These are phyloP conservation scores for Nectriaceae sp. DNA, from an alignment of 2,329 filamentous ascomycete genomes.

Conservation along the genomic window DNA sequence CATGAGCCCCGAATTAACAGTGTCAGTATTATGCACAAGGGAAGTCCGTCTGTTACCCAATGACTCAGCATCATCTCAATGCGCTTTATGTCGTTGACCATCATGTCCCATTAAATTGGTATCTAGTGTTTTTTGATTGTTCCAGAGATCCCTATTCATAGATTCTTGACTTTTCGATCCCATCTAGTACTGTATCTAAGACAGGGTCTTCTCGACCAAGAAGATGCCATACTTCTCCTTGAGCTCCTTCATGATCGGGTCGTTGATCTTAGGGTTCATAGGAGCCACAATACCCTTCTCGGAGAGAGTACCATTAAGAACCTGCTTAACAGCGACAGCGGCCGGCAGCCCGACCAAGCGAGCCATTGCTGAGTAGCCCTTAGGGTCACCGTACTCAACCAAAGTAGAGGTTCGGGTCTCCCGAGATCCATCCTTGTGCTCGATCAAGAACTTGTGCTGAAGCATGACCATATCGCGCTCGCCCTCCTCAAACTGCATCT, in stretches of 20 bases:
- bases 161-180: background rate
- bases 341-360: slow-evolving; percentile 65
- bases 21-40: no score
- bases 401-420: slow-evolving; percentile 82
- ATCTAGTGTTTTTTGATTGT: no score
- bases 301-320: slow-evolving; percentile 72
- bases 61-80: no score
- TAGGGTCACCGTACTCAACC: slow-evolving; percentile 77
- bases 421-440: slow-evolving; percentile 60
- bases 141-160: no score
- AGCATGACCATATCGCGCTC: slow-evolving; percentile 66
- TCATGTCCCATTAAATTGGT: no score
- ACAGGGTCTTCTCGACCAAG: background rate
- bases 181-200: background rate
- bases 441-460: slow-evolving; percentile 64
- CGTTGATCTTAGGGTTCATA: slow-evolving; percentile 70
- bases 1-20: no score
- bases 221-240: slow-evolving; percentile 68
- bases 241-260: slow-evolving; percentile 75
- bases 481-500: slow-evolving; percentile 70
- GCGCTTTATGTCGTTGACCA: no score
- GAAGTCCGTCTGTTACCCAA: no score
- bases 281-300: slow-evolving; percentile 77
- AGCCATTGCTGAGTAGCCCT: slow-evolving; percentile 83
- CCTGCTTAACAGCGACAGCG: slow-evolving; percentile 68